Evolutionary conservation across 2,329 filamentous ascomycete species (phyloP).

Genomic region (Samsoniella hepiali): DNA sequence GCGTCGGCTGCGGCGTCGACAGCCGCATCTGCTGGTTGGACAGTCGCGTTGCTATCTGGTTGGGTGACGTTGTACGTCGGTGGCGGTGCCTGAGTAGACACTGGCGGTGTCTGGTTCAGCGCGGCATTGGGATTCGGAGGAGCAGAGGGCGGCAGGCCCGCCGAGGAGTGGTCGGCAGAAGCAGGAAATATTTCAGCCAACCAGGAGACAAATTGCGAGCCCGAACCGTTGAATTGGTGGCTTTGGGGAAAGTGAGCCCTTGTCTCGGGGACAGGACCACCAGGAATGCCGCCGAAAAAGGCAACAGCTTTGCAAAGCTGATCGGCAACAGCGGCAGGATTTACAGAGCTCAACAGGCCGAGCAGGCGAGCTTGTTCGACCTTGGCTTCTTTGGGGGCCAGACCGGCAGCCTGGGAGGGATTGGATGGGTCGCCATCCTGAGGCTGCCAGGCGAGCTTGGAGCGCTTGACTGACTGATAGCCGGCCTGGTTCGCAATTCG

Average conservation of each 20-base stretch:
- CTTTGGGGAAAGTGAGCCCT: constrained; percentile 54
- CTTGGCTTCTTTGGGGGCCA: constrained; percentile 48
- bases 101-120: not conserved
- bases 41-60: not conserved
- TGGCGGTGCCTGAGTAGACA: not conserved
- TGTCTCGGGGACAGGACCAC: constrained; percentile 49
- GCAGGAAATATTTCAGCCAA: constrained; percentile 59
- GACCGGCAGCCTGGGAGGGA: constrained; percentile 2
- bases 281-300: constrained; percentile 61
- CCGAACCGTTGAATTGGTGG: constrained; percentile 53
- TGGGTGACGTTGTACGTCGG: not conserved
- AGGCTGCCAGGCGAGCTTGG: constrained; percentile 35
- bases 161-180: constrained; percentile 15
- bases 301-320: constrained; percentile 60
- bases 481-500: constrained; percentile 52
- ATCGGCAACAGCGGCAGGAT: constrained; percentile 56
- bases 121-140: not conserved
- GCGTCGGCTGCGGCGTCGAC: constrained; percentile 8
- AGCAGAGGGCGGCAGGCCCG: not conserved
- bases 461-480: constrained; percentile 49
- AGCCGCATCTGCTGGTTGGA: constrained; percentile 1
- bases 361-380: constrained; percentile 58
- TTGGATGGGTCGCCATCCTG: constrained; percentile 24
- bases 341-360: constrained; percentile 52
- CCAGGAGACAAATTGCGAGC: constrained; percentile 59